These are phyloP conservation scores for Coniella vitis DNA, from an alignment of 2,329 filamentous ascomycete species.

Conservation along the genomic window DNA sequence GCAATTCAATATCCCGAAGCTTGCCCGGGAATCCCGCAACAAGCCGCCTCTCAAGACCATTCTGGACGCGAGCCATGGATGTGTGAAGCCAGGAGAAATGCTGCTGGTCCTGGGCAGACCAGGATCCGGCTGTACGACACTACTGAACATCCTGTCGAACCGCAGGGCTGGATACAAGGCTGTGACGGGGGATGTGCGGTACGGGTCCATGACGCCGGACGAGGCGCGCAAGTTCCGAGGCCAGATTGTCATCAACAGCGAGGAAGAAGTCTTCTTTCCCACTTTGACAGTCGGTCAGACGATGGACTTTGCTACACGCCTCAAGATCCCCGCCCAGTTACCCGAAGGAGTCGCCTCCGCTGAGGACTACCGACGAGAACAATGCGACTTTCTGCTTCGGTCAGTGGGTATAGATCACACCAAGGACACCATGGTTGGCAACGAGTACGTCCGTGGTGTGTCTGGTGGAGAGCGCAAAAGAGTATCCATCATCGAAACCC, in stretches of 20 bases:
- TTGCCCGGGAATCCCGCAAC: conserved; percentile 44
- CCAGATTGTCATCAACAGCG: conserved; percentile 46
- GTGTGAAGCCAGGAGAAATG: conserved; percentile 68
- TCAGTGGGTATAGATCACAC: conserved; percentile 57
- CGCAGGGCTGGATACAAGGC: conserved; percentile 51
- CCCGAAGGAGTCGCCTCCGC: conserved; percentile 35
- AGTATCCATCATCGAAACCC: conserved; percentile 62
- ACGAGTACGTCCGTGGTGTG: conserved; percentile 66
- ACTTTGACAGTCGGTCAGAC: conserved; percentile 57
- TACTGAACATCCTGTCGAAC: conserved; percentile 65
- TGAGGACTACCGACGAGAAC: conserved; percentile 28
- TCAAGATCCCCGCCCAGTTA: conserved; percentile 25
- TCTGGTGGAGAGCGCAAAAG: conserved; percentile 70
- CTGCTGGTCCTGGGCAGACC: conserved; percentile 62
- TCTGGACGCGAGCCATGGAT: conserved; percentile 58
- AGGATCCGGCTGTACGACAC: conserved; percentile 39
- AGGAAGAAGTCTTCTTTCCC: conserved; percentile 48
- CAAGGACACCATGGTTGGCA: conserved; percentile 65
- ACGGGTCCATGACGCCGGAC: conserved; percentile 42
- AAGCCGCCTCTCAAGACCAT: conserved; percentile 59
- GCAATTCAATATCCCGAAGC: conserved; percentile 48
- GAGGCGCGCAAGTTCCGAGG: conserved; percentile 27
- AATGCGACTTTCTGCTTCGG: conserved; percentile 48
- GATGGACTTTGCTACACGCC: conserved; percentile 44
- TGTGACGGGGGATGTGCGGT: conserved; percentile 52